These are phyloP conservation scores for Diaporthe batatas DNA, from an alignment of 2,329 filamentous ascomycete genomes.

Conservation along the genomic window DNA sequence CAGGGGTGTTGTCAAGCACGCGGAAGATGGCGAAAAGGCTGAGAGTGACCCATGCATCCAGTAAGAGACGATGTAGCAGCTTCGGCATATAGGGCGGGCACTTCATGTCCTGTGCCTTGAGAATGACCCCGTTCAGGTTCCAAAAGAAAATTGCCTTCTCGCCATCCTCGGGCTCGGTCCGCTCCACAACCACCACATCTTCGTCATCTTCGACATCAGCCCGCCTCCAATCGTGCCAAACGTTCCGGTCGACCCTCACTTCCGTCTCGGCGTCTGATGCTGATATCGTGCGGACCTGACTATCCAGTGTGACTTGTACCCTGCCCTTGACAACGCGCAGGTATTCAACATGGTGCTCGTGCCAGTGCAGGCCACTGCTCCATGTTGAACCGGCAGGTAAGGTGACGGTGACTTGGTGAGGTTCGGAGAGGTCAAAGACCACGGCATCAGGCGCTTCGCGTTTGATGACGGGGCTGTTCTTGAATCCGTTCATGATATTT, in stretches of 20 bases:
- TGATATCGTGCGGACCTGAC: slow-evolving; percentile 41
- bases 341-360: slow-evolving; percentile 61
- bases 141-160: slow-evolving; percentile 63
- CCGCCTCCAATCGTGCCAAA: slow-evolving; percentile 62
- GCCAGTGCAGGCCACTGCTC: slow-evolving; percentile 65
- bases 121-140: slow-evolving; percentile 60
- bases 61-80: slow-evolving; percentile 41
- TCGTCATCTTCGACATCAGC: slow-evolving; percentile 49
- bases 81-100: slow-evolving; percentile 41
- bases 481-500: slow-evolving; percentile 23
- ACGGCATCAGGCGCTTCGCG: slow-evolving; percentile 39
- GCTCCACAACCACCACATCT: slow-evolving; percentile 59
- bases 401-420: slow-evolving; percentile 56
- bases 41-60: slow-evolving; percentile 49
- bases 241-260: slow-evolving; percentile 53
- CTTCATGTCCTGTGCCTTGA: slow-evolving; percentile 45
- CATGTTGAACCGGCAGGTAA: slow-evolving; percentile 59
- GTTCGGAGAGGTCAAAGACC: slow-evolving; percentile 52
- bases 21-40: slow-evolving; percentile 50
- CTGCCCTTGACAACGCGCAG: slow-evolving; percentile 57
- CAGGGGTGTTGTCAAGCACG: slow-evolving; percentile 50
- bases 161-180: slow-evolving; percentile 60
- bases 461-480: slow-evolving; percentile 35
- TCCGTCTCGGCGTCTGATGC: slow-evolving; percentile 47
- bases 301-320: slow-evolving; percentile 48